These are phyloP conservation scores for Aegilops longissima DNA, from an alignment of 176 grass and related monocot species.

Conservation along the genomic window DNA sequence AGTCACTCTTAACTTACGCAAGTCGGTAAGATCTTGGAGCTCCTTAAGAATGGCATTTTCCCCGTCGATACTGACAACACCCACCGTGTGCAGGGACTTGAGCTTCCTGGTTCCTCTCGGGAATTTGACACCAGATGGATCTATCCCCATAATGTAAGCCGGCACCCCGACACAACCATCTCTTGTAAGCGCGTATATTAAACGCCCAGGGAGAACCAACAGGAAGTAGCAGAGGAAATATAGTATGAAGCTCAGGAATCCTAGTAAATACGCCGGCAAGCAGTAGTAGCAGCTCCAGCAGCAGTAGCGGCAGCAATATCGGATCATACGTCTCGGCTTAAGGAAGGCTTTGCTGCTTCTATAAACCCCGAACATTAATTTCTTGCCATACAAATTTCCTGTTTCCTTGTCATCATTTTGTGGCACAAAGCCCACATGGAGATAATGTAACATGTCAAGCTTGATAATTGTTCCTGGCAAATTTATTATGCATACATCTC, in stretches of 20 bases:
- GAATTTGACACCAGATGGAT: background rate
- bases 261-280: too few relatives aligned
- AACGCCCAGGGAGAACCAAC: background rate
- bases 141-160: background rate
- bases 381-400: too few relatives aligned
- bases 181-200: background rate
- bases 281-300: too few relatives aligned
- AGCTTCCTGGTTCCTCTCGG: background rate
- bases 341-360: too few relatives aligned
- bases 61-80: background rate
- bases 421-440: background rate
- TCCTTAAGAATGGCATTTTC: background rate
- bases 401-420: background rate
- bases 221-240: background rate
- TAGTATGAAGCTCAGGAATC: too few relatives aligned
- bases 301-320: too few relatives aligned
- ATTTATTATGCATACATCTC: accelerated
- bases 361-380: too few relatives aligned
- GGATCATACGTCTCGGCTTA: too few relatives aligned
- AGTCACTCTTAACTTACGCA: background rate
- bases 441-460: background rate
- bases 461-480: background rate
- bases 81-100: background rate
- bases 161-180: background rate
- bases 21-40: background rate